These are phyloP conservation scores for Brassica juncea DNA, from an alignment of 345 rosid species.

Conservation along the genomic window DNA sequence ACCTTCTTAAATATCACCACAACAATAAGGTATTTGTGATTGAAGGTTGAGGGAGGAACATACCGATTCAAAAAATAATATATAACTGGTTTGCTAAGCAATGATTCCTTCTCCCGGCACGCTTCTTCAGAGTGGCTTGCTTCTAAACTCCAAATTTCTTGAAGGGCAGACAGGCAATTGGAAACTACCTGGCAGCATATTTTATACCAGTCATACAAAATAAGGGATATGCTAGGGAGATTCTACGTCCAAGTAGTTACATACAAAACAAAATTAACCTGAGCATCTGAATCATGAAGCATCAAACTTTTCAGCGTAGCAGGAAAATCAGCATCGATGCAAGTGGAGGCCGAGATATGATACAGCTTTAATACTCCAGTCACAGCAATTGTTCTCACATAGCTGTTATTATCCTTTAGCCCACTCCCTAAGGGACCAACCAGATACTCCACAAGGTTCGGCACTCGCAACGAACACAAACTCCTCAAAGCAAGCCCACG, in stretches of 20 bases:
- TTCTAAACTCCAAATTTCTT: slow-evolving; percentile 95
- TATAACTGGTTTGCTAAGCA: slow-evolving; percentile 76
- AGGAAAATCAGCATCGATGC: slow-evolving; percentile 87
- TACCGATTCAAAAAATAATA: slow-evolving; percentile 82
- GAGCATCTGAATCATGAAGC: slow-evolving; percentile 84
- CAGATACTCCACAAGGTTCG: slow-evolving; percentile 93
- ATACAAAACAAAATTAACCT: slow-evolving; percentile 50
- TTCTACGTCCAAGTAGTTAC: neutral
- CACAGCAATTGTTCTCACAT: slow-evolving; percentile 89
- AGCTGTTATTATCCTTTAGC: slow-evolving; percentile 76
- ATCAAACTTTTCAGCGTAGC: slow-evolving; percentile 76
- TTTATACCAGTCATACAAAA: slow-evolving; percentile 14
- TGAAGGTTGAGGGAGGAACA: slow-evolving; percentile 28
- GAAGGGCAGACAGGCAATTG: slow-evolving; percentile 82
- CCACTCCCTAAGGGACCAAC: slow-evolving; percentile 91
- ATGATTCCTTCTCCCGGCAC: slow-evolving; percentile 71
- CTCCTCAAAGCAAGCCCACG: slow-evolving; percentile 95
- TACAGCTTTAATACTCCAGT: slow-evolving; percentile 86
- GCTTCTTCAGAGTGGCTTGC: slow-evolving; percentile 90
- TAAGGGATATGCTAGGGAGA: neutral
- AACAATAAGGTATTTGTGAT: slow-evolving; percentile 10
- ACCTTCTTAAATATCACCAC: neutral
- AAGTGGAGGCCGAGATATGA: slow-evolving; percentile 83
- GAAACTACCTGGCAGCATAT: slow-evolving; percentile 70
- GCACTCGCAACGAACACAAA: slow-evolving; percentile 81